Base-by-base conservation (phyloP, 768 basidiomycete genomes). In the Lenzites betulinus region DNA sequence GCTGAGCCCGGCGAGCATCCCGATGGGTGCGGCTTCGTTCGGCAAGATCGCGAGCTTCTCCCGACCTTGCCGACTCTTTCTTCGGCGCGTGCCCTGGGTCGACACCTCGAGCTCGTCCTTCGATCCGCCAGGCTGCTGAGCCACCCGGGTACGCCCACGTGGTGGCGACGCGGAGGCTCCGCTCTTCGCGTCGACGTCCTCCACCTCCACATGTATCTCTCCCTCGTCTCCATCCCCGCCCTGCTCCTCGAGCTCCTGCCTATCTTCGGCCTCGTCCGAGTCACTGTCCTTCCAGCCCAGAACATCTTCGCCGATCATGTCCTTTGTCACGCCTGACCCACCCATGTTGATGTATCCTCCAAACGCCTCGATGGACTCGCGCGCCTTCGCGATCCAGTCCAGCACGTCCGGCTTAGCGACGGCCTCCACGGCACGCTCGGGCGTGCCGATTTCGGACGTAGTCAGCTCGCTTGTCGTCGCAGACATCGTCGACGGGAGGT, bases 341-440 rank as follows among this genome's bases (percentile, higher is more conserved):
- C 82, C 85, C 61, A 84, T 81, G 36, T 81, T 86, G 59, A 91
- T 85, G 68, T 84, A 83, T 16, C 80, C 82, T 13, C 84, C 88
- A 60, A 90, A 88, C 56, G 88, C 84, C 57, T 84, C 79, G 48
- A 92, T 77, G 38, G 83, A 86, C 59, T 85, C 82, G 51, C 85
- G 82, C 0, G 90, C 90, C 70, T 86, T 88, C 7, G 85, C 78
- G 56, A 93, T 86, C 91, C 91, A 93, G 60, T 89, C 84, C 64
- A 85, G 81, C 46, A 91, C 83, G 52, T 83, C 87, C 58, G 86
- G 82, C 68, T 79, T 78, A 7, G 75, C 71, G 46, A 77, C 78
- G 7, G 51, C 49, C n/a, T 36, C 63, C 26, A 44, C 28, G n/a
- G 51, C 49, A 25, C 63, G 51, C 11, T 39, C 66, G 57, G 62